These are phyloP conservation scores for Pleurotus pulmonarius DNA, from an alignment of 768 basidiomycete genomes.

Conservation along the genomic window DNA sequence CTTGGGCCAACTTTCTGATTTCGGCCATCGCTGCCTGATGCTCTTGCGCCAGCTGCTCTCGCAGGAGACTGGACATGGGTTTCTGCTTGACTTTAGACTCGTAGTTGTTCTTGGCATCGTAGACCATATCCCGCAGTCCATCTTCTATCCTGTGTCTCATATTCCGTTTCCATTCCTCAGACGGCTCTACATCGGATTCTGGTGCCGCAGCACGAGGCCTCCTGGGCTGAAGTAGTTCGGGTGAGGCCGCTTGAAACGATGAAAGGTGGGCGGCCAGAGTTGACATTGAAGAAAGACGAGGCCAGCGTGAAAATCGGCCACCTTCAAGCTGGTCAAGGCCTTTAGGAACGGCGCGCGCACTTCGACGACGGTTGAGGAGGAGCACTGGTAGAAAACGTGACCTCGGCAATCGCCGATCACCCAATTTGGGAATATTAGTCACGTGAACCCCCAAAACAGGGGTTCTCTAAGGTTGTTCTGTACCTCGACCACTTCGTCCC, in stretches of 20 bases:
- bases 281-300: constrained; percentile 5
- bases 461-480: too few relatives aligned
- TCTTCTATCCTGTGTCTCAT: constrained; percentile 49
- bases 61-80: constrained; percentile 25
- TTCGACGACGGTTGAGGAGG: too few relatives aligned
- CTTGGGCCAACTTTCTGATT: constrained; percentile 41
- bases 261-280: constrained; percentile 7
- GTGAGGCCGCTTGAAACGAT: neutral
- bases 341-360: too few relatives aligned
- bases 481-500: too few relatives aligned
- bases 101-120: constrained; percentile 61
- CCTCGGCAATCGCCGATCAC: too few relatives aligned
- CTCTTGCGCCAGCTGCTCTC: constrained; percentile 33
- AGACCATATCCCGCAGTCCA: constrained; percentile 37
- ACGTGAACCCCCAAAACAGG: too few relatives aligned
- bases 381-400: too few relatives aligned
- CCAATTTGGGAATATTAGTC: too few relatives aligned
- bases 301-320: constrained; percentile 5
- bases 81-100: constrained; percentile 45
- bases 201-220: neutral
- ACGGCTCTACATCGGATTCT: constrained; percentile 41
- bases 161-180: constrained; percentile 49
- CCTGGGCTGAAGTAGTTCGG: constrained; percentile 1
- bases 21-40: constrained; percentile 37
- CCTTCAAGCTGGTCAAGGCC: too few relatives aligned